Evolutionary conservation across 2,329 filamentous ascomycete genomes (phyloP).

Genomic region (Colletotrichum chlorophyti): DNA sequence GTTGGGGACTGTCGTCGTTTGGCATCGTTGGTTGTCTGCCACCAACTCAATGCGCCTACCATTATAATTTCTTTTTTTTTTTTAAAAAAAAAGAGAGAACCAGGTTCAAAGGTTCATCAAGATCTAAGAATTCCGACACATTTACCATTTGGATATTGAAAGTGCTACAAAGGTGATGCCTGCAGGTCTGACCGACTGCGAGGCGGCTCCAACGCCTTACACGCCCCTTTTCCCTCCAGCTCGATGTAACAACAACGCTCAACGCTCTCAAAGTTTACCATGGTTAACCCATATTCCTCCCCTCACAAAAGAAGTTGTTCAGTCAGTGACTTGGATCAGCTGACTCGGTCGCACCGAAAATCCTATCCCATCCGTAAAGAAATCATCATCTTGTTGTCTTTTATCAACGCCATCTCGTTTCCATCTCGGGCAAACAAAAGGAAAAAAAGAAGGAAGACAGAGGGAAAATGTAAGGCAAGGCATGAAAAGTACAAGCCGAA

Average conservation of each 20-base stretch:
- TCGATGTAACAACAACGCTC: slow-evolving; percentile 25
- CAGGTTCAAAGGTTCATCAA: too few relatives aligned
- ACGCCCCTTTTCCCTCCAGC: slow-evolving; percentile 10
- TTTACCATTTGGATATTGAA: slow-evolving; percentile 25
- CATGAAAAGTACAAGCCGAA: neutral
- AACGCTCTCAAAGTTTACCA: slow-evolving; percentile 25
- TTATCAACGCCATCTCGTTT: slow-evolving; percentile 26
- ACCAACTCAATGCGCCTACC: too few relatives aligned
- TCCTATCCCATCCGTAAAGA: slow-evolving; percentile 24
- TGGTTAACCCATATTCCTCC: slow-evolving; percentile 19
- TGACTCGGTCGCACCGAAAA: slow-evolving; percentile 11
- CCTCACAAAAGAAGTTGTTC: slow-evolving; percentile 5
- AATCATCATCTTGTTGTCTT: slow-evolving; percentile 22
- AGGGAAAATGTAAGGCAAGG: neutral
- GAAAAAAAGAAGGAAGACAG: neutral
- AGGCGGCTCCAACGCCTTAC: slow-evolving; percentile 24
- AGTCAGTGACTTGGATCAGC: slow-evolving; percentile 6
- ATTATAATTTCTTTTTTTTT: too few relatives aligned
- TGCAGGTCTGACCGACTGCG: slow-evolving; percentile 20
- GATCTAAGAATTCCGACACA: slow-evolving; percentile 5
- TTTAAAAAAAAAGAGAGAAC: too few relatives aligned
- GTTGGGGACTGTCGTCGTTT: too few relatives aligned
- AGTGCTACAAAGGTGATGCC: slow-evolving; percentile 25
- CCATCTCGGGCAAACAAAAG: slow-evolving; percentile 15
- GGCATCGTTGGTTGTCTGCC: too few relatives aligned